Evolutionary conservation across 106 monocot species (phyloP), one percentile per base, ranked within the genome.

Genomic region (Cymbidium sinense): DNA sequence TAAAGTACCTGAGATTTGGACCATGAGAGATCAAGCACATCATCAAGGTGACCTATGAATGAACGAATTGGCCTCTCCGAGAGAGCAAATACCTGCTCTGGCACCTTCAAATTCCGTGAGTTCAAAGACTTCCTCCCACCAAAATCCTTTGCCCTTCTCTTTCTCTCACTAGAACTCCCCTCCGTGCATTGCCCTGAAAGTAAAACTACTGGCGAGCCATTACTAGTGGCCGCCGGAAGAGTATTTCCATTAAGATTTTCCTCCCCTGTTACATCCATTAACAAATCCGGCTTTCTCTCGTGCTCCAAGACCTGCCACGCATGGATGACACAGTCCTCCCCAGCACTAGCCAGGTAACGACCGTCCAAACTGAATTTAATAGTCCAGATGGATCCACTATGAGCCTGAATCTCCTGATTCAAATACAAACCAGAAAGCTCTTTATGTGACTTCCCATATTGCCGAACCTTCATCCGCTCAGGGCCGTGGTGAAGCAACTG

Each of bases 1-100:
- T 70, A 8, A 34, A 64, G 34, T 73, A 96, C 96, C 96, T 91
- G 84, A 36, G 93, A 91, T 84, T 89, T 93, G 36, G 96, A 96
- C 96, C 96, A 96, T 36, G 93, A 96, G 34, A 96, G 91, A 78
- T 93, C 93, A 25, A 96, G 91, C 12, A 96, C 91, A 77, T 93
- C 96, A 74, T 84, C 81, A 10, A 20, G 61, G 61, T 96, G 96
- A 10, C 96, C 96, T 33, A 62, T 70, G 76, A 96, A 91, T 20
- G 96, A 86, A 70, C 86, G 82, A 30, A 89, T 27, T 3, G 96
- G 91, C 70, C 87, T 96, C 50, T 93, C 91, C 29, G 74, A 79
- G 50, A 96, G 80, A 0, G 78, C 82, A 80, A 96, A 89, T 31
- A 89, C 79, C 54, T 84, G 64, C n/a, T 96, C 93, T 12, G 93